Evolutionary conservation across 495 filamentous ascomycete species (phyloP).

Genomic region (Penicillium coffeae): DNA sequence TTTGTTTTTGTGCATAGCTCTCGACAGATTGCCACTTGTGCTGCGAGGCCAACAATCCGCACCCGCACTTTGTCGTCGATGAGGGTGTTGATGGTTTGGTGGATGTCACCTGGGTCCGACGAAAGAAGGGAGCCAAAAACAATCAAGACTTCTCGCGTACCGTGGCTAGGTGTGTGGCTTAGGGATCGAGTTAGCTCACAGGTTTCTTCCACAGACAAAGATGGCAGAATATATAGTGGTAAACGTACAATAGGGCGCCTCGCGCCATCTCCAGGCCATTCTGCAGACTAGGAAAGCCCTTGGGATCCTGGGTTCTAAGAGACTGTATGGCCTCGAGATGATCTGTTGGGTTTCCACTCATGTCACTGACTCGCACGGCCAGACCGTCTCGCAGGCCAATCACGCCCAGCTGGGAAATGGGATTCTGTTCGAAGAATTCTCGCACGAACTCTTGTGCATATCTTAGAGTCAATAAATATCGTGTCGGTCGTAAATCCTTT

Average conservation of each 20-base stretch:
- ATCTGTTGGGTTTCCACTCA: constrained; percentile 85
- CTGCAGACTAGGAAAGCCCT: constrained; percentile 85
- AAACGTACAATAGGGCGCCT: constrained; percentile 72
- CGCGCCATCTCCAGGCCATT: constrained; percentile 95
- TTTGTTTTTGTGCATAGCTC: constrained; percentile 88
- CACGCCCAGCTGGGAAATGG: constrained; percentile 92
- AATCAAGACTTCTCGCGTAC: constrained; percentile 86
- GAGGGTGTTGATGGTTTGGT: constrained; percentile 75
- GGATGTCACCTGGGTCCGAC: constrained; percentile 91
- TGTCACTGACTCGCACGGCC: constrained; percentile 77
- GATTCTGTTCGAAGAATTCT: constrained; percentile 98
- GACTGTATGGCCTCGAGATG: constrained; percentile 74
- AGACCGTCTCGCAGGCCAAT: constrained; percentile 90
- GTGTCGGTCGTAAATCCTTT: constrained; percentile 86
- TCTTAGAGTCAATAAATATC: constrained; percentile 75
- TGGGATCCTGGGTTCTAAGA: constrained; percentile 71
- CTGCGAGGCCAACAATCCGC: constrained; percentile 81
- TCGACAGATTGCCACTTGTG: constrained; percentile 85
- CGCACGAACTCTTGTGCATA: constrained; percentile 85
- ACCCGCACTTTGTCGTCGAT: constrained; percentile 79
- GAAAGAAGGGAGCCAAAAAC: constrained; percentile 88
- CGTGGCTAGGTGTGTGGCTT: constrained; percentile 86
- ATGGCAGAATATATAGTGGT: background rate
- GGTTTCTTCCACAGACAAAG: background rate
- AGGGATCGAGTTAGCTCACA: constrained; percentile 17